Conservation (phyloP, 768 basidiomycete species). For the Amanita inopinata region DNA sequence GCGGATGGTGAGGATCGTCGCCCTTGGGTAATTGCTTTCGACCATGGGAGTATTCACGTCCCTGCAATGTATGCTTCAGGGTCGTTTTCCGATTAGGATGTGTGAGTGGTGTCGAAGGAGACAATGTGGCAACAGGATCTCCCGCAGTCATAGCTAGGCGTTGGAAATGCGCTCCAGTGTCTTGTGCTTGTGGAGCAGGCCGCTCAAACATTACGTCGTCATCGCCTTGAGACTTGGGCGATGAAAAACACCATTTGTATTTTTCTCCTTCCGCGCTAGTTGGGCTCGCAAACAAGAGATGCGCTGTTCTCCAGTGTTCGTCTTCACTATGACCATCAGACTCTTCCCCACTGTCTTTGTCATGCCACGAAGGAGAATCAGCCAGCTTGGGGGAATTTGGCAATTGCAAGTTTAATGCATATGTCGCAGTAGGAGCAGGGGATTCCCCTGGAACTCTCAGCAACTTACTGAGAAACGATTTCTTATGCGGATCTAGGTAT, state of each 20-base stretch:
- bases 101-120: not conserved
- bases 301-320: constrained; percentile 47
- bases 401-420: constrained; percentile 21
- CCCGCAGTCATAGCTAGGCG: no score
- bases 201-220: not conserved
- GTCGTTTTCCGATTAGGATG: not conserved
- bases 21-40: not conserved
- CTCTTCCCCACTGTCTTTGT: constrained; percentile 24
- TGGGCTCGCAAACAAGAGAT: constrained; percentile 37
- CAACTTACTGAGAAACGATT: constrained; percentile 18
- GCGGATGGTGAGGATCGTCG: not conserved
- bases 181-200: not conserved
- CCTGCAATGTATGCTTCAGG: not conserved
- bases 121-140: not conserved
- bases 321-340: constrained; percentile 31
- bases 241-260: constrained; percentile 9
- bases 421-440: not conserved
- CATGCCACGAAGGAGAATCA: not conserved
- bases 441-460: not conserved
- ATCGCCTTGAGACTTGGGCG: constrained; percentile 11
- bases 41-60: not conserved
- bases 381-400: not conserved
- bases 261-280: not conserved
- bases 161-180: no score
- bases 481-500: constrained; percentile 30